Conservation (phyloP, 2,329 filamentous ascomycete species). For the Xylaria sp. region DNA sequence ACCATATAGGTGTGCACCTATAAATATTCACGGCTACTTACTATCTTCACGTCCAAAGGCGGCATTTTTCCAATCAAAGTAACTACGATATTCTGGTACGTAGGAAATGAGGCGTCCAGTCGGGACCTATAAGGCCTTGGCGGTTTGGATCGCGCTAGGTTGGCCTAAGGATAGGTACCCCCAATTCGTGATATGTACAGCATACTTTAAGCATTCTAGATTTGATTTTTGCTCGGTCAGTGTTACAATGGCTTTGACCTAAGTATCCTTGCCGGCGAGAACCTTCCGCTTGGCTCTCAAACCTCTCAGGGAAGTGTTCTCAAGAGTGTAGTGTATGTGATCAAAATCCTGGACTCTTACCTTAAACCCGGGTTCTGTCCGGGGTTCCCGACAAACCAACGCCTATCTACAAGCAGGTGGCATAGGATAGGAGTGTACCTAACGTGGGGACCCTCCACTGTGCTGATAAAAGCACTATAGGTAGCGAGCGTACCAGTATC, state of each 20-base stretch:
- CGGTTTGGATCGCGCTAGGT: not conserved
- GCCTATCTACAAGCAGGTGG: constrained; percentile 22
- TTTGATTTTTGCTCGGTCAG: not conserved
- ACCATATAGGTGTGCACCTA: not conserved
- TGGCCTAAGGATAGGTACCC: not conserved
- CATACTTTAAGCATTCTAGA: not conserved
- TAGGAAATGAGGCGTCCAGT: constrained; percentile 13
- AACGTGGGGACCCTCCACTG: not conserved
- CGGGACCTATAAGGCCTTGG: not conserved
- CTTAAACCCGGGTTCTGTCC: not conserved
- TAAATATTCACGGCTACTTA: not conserved
- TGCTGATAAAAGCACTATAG: not conserved
- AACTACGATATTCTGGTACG: not conserved
- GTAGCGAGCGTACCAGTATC: not conserved
- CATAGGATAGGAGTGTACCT: not conserved
- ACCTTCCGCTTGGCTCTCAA: not conserved
- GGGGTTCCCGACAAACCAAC: too few relatives aligned
- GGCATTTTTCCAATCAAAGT: not conserved
- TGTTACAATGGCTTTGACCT: not conserved
- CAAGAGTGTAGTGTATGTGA: not conserved
- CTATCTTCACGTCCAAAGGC: not conserved
- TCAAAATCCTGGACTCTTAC: not conserved
- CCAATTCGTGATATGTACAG: not conserved
- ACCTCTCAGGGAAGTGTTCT: not conserved
- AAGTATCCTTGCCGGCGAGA: constrained; percentile 1